A percentile compares a stretch with the other conserved stretches of the same genome.
These are phyloP conservation scores for Fusarium sp. DNA, from an alignment of 2,329 filamentous ascomycete genomes.

Conservation along the genomic window DNA sequence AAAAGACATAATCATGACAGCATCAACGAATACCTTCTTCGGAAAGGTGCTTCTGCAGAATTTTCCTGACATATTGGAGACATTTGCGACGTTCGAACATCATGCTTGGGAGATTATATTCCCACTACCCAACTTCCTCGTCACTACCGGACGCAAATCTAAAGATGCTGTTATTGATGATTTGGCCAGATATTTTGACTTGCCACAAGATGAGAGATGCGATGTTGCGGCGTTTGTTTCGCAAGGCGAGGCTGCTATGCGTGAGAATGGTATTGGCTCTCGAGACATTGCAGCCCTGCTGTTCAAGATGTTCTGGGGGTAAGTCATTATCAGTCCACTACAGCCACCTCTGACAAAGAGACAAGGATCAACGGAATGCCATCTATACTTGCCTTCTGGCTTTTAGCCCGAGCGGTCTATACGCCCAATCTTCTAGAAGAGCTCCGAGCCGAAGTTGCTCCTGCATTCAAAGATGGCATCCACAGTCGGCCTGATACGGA, in stretches of 20 bases:
- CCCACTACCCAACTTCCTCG: background rate
- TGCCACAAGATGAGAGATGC: background rate
- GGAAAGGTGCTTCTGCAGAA: background rate
- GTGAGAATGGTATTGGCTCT: background rate
- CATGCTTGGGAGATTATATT: background rate
- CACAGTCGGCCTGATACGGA: background rate
- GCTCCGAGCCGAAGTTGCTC: background rate
- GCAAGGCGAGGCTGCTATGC: background rate
- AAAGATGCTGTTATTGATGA: background rate
- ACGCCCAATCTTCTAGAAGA: background rate
- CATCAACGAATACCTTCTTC: background rate
- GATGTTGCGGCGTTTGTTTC: background rate
- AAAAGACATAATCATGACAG: background rate
- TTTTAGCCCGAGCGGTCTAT: background rate
- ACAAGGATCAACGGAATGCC: background rate
- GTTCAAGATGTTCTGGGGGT: background rate
- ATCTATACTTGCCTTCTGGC: background rate
- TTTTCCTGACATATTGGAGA: background rate
- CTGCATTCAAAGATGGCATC: background rate
- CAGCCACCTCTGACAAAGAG: background rate
- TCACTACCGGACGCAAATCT: fast-evolving
- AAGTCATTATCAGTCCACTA: fast-evolving
- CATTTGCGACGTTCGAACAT: background rate
- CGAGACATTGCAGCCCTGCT: background rate
- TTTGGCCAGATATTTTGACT: background rate